These are phyloP conservation scores for Wickerhamiella sergipiensis DNA, from an alignment of 805 yeast genomes.

Conservation along the genomic window DNA sequence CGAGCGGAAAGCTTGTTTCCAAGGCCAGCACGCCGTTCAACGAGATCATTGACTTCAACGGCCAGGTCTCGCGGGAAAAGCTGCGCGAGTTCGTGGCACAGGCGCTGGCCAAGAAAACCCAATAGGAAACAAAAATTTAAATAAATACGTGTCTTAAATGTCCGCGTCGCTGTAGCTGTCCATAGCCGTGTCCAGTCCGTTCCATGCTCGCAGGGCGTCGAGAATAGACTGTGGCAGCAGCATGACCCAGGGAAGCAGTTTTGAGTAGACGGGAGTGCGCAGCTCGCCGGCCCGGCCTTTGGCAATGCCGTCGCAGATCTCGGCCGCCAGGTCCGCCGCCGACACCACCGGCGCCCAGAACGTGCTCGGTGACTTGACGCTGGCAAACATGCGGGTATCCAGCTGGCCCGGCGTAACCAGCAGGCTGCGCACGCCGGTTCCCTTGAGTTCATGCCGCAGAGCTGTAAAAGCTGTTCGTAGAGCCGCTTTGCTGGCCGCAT, in stretches of 20 bases:
- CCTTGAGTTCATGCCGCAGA: conserved; percentile 42
- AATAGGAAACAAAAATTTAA: too few relatives aligned
- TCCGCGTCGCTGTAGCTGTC: neutral
- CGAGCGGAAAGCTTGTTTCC: neutral
- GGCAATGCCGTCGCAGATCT: conserved; percentile 27
- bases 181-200: conserved; percentile 45
- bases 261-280: conserved; percentile 53
- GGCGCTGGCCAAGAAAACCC: neutral
- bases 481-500: conserved; percentile 76
- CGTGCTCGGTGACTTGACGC: conserved; percentile 52
- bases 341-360: conserved; percentile 63
- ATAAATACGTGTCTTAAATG: neutral
- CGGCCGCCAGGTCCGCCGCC: conserved; percentile 44
- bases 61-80: conserved; percentile 8
- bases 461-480: conserved; percentile 61
- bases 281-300: conserved; percentile 40
- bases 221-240: conserved; percentile 55
- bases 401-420: conserved; percentile 71
- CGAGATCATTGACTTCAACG: conserved; percentile 10
- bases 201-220: conserved; percentile 34
- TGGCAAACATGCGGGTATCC: conserved; percentile 51
- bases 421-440: conserved; percentile 48
- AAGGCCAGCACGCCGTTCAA: neutral
- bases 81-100: conserved; percentile 4
- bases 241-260: conserved; percentile 46